phyloP scores from a whole-genome alignment of 1,284 basidiomycete genomes.

The Butyriboletus appendiculatus region DNA sequence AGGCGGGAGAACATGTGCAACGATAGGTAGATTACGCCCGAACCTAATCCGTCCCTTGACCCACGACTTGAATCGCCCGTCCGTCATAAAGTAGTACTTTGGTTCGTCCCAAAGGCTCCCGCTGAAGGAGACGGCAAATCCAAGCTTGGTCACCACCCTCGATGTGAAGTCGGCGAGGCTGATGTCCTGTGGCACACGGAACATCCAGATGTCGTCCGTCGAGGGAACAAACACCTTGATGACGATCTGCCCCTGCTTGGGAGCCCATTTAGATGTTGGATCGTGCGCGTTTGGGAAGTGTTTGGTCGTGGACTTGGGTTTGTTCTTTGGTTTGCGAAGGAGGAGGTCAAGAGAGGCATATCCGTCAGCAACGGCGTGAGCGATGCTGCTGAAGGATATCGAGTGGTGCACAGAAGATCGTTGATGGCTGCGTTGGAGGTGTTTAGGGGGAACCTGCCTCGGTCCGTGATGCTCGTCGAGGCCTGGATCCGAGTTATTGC shows the following conservation, averaged over 20 bases:
- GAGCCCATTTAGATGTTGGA: constrained; percentile 31
- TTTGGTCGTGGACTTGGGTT: background rate
- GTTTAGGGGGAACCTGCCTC: background rate
- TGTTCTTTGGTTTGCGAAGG: constrained; percentile 19
- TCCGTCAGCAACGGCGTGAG: constrained; percentile 16
- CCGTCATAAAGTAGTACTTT: constrained; percentile 29
- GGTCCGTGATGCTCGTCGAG: background rate
- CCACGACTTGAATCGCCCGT: constrained; percentile 29
- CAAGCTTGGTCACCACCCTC: constrained; percentile 38
- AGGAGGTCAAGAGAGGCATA: constrained; percentile 21
- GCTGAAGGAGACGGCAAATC: constrained; percentile 37
- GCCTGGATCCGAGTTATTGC: background rate
- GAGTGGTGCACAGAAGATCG: constrained; percentile 20
- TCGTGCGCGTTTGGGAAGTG: background rate
- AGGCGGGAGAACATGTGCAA: constrained; percentile 23
- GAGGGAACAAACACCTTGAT: constrained; percentile 44
- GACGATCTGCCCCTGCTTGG: constrained; percentile 37
- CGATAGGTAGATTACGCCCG: constrained; percentile 33
- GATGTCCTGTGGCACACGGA: constrained; percentile 37
- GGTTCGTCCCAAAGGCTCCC: constrained; percentile 35
- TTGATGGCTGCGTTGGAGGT: constrained; percentile 4
- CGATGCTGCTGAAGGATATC: constrained; percentile 17
- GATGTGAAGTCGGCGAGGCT: constrained; percentile 34
- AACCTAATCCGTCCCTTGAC: constrained; percentile 27
- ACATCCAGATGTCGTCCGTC: constrained; percentile 43